Base-by-base conservation (phyloP, 768 basidiomycete genomes). In the Tephrocybe sp. region DNA sequence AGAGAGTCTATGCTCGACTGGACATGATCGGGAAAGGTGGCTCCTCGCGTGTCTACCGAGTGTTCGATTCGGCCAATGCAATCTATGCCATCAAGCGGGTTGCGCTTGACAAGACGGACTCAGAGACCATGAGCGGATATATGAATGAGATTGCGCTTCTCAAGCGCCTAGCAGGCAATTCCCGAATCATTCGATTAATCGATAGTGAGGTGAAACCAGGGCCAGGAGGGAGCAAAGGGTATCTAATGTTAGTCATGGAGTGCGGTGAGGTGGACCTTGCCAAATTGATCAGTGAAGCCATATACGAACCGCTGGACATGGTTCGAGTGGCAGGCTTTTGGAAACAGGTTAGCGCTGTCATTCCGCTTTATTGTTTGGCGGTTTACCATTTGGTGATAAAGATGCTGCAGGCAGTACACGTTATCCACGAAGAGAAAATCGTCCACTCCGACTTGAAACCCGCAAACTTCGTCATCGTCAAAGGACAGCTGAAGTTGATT, bases 371-470 rank as follows among this genome's bases (percentile, higher is more conserved):
- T 33, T 36, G 15, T 20, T 56, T 5, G 11, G 11, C 28, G 11
- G 10, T n/a, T 25, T 28, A 38, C 52, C 28, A 17, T 10, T 9
- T 2, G 25, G 23, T 2, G 11, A 14, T 45, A 17, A 62, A 98
- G 95, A 99, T 99, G 93, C 73, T 99, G 43, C 87, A 97, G 76
- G 95, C 95, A 0, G 96, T 99, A n/a, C 90, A 97, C 52, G 88
- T 98, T 49, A 96, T 98, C 47, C 96, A 99, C 63, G 91, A 96
- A 57, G 94, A 97, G 72, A 96, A 96, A 70, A 97, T 99, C 55
- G 96, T 99, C 2, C 96, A 99, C 69, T 96, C 95, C 17, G 96
- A 99, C 69, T 77, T 98, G 49, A 99, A 99, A 66, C 96, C 96
- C 5, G 96, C 97, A 3, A 99, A 99, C 68, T 99, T 99, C 58